Evolutionary conservation across 306 rosid genomes (phyloP).

Genomic region (Fagus crenata): DNA sequence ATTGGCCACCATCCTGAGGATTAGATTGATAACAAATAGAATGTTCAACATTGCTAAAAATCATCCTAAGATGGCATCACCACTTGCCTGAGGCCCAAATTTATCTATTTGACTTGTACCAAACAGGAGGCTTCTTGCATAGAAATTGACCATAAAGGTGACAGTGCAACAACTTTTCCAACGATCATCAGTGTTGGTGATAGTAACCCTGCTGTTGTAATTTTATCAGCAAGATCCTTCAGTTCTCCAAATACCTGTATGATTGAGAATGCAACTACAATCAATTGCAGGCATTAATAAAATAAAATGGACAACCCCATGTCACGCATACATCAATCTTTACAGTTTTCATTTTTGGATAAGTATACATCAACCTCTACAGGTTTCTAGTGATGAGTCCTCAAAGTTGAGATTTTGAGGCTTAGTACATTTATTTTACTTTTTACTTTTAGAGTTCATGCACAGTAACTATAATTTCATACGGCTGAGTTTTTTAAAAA

Average conservation of each 20-base stretch:
- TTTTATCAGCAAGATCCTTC: conserved; percentile 69
- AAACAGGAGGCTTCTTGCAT: conserved; percentile 49
- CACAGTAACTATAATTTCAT: not conserved
- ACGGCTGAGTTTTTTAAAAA: too few species aligned
- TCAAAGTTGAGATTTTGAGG: not conserved
- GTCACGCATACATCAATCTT: too few species aligned
- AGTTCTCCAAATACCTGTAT: conserved; percentile 83
- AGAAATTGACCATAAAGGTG: conserved; percentile 74
- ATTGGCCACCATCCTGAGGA: not conserved
- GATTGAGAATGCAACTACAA: conserved; percentile 19
- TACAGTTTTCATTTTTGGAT: too few species aligned
- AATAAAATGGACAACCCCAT: not conserved
- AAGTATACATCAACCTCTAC: not conserved
- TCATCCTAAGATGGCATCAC: too few species aligned
- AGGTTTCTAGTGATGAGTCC: not conserved
- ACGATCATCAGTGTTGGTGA: conserved; percentile 89
- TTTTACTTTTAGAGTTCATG: not conserved
- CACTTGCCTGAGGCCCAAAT: not conserved
- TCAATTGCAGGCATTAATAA: conserved; percentile 22
- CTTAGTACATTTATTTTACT: not conserved
- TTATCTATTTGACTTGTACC: conserved; percentile 37
- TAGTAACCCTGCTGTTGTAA: conserved; percentile 50
- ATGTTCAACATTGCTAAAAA: not conserved
- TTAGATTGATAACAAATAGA: not conserved
- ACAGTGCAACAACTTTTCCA: conserved; percentile 88